These are phyloP conservation scores for Diaporthe australafricana DNA, from an alignment of 2,329 filamentous ascomycete genomes.

Conservation along the genomic window DNA sequence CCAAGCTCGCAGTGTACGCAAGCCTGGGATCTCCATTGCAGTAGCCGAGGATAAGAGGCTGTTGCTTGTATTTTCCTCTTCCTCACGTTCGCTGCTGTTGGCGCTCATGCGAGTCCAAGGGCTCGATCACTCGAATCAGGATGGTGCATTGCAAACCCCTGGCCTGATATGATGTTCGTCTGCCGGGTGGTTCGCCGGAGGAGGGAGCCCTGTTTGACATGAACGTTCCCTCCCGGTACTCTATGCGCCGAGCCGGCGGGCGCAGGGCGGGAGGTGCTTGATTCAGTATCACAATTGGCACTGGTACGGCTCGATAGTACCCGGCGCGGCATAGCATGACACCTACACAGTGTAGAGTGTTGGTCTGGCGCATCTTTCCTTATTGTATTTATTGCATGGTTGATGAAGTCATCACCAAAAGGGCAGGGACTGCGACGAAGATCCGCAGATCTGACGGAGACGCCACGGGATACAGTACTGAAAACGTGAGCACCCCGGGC, in stretches of 20 bases:
- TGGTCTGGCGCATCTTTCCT: background rate
- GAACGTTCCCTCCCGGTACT: background rate
- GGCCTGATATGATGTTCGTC: background rate
- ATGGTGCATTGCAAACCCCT: slow-evolving; percentile 1
- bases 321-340: slow-evolving; percentile 12
- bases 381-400: background rate
- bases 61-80: background rate
- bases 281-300: slow-evolving; percentile 9
- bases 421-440: background rate
- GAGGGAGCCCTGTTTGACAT: background rate
- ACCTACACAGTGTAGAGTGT: background rate
- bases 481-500: background rate
- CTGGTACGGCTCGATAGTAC: background rate
- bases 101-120: background rate
- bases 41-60: background rate
- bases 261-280: background rate
- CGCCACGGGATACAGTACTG: background rate
- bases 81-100: background rate
- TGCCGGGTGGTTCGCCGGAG: background rate
- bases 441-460: slow-evolving; percentile 2
- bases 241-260: slow-evolving; percentile 22
- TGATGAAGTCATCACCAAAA: slow-evolving; percentile 1
- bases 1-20: slow-evolving; percentile 3
- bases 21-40: background rate
- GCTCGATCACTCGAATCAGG: slow-evolving; percentile 3